phyloP scores from a whole-genome alignment of 805 yeast species.

The Scheffersomyces ergatensis region DNA sequence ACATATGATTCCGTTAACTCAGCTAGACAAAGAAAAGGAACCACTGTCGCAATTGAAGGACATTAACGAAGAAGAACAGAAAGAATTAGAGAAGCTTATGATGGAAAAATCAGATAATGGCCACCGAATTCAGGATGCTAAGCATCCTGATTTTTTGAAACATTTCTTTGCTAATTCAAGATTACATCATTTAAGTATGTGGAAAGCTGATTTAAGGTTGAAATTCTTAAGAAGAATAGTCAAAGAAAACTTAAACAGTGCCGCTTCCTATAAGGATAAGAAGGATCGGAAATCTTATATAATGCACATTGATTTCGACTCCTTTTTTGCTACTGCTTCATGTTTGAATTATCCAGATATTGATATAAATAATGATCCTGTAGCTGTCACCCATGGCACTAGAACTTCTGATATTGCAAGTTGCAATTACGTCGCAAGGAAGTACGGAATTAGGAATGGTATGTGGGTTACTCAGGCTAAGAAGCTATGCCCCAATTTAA shows the following conservation, averaged over 20 bases:
- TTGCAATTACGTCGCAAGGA: slow-evolving; percentile 85
- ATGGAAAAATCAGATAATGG: slow-evolving; percentile 4
- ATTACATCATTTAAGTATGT: slow-evolving; percentile 81
- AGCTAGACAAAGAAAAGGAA: slow-evolving; percentile 6
- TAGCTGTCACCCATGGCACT: slow-evolving; percentile 63
- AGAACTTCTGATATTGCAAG: slow-evolving; percentile 79
- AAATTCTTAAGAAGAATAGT: slow-evolving; percentile 54
- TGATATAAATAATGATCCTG: slow-evolving; percentile 49
- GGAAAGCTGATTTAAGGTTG: slow-evolving; percentile 74
- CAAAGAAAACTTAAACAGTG: slow-evolving; percentile 10
- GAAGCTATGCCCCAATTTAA: slow-evolving; percentile 62
- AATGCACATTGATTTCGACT: slow-evolving; percentile 88
- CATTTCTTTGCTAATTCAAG: slow-evolving; percentile 79
- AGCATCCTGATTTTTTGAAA: slow-evolving; percentile 70
- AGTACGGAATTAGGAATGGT: slow-evolving; percentile 78
- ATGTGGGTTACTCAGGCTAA: slow-evolving; percentile 82
- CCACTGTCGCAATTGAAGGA: slow-evolving; percentile 10
- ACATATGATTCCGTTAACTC: background rate
- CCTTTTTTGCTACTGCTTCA: slow-evolving; percentile 89
- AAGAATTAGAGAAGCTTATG: slow-evolving; percentile 1
- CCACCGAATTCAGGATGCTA: slow-evolving; percentile 56
- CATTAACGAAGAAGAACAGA: slow-evolving; percentile 6
- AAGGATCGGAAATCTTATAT: slow-evolving; percentile 26
- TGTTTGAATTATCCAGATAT: slow-evolving; percentile 54
- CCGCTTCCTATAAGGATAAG: no score